phyloP scores from a whole-genome alignment of 768 basidiomycete genomes.

The Lentinus tigrinus region DNA sequence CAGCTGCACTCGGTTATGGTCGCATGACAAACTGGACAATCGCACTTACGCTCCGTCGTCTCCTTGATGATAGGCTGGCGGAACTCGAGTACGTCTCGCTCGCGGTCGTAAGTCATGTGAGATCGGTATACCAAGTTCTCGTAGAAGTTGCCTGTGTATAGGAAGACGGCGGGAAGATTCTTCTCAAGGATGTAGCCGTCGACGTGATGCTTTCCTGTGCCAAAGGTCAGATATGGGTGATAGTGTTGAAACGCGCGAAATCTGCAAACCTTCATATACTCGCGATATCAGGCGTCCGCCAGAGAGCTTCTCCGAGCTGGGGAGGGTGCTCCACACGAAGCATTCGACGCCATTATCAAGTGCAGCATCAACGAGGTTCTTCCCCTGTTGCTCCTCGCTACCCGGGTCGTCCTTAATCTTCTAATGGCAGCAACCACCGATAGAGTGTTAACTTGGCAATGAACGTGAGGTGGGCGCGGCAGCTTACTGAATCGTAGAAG shows the following conservation, averaged over 20 bases:
- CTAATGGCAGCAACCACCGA: conserved; percentile 2
- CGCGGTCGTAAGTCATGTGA: conserved; percentile 18
- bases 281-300: conserved; percentile 18
- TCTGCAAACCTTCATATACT: conserved; percentile 18
- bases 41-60: conserved; percentile 12
- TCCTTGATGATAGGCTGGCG: conserved; percentile 19
- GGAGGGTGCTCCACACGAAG: conserved; percentile 22
- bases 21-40: not conserved
- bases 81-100: conserved; percentile 18
- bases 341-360: conserved; percentile 14
- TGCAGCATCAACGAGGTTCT: conserved; percentile 19
- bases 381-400: conserved; percentile 21
- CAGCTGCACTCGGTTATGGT: too few species aligned
- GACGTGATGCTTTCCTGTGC: conserved; percentile 18
- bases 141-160: conserved; percentile 24
- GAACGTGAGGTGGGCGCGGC: too few species aligned
- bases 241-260: not conserved
- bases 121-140: conserved; percentile 21
- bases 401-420: conserved; percentile 22
- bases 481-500: conserved; percentile 21
- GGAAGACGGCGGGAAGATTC: conserved; percentile 10
- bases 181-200: conserved; percentile 22
- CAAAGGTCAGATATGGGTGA: not conserved
- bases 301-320: conserved; percentile 18
- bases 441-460: too few species aligned